Base-by-base conservation (phyloP, 1,284 basidiomycete species). In the Cutaneotrichosporon mucoides region DNA sequence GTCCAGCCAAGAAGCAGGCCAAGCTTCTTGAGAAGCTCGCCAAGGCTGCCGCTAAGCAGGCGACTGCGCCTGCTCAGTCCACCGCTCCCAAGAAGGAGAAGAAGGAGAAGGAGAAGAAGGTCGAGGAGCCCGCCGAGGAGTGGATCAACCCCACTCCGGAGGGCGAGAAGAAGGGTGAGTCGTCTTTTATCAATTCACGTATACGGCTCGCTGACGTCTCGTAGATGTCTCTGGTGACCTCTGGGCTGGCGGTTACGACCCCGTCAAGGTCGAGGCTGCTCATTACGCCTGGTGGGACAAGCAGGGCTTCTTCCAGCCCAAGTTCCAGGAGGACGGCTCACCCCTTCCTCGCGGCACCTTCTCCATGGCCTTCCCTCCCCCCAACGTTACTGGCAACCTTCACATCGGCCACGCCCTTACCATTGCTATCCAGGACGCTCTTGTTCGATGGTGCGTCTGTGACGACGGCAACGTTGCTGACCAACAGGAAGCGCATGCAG, bases 221-320 rank as follows among this genome's bases (percentile, higher is more conserved):
- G 7, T 66, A 94, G 93, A 98, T 79, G 82, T 97, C 61, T 86
- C 88, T 3, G 83, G 77, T 7, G 69, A 79, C 61, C 64, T 88
- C 65, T 89, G 92, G 6, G 94, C 97, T 88, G 83, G 84, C 37
- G 90, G 89, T 5, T 99, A 98, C 81, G 95, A 99, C 76, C 96
- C 95, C 10, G 87, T 89, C 66, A 91, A 92, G 55, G 88, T 99
- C 64, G 96, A 99, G 77, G 84, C 93, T 5, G 89, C 92, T 9
- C 98, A 96, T 92, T 99, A 97, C 74, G 92, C 95, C 71, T 99
- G 96, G 96, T 99, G 96, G 96, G 82, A 87, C 57, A 84, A 86
- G 35, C 83, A 89, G 74, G 90, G 90, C 10, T 96, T 88, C 83
- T 99, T 98, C 83, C 83, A 86, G 66, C 96, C 96, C 1, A 83